Evolutionary conservation across 495 filamentous ascomycete genomes (phyloP), one percentile per base, ranked within the genome.

Genomic region (Neurospora terricola): DNA sequence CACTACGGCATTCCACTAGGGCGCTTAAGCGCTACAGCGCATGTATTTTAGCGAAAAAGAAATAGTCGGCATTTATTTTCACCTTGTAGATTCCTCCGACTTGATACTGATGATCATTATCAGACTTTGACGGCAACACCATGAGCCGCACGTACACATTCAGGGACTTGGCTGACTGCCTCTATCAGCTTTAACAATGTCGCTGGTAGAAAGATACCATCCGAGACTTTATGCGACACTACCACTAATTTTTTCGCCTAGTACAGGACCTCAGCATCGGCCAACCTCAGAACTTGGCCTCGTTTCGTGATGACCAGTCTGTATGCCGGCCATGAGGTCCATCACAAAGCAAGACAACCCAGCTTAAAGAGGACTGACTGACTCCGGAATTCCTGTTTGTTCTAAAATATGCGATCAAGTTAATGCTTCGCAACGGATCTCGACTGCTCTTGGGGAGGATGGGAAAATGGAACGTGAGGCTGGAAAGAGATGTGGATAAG

Each of bases 331-430:
- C 48, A 27, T 59, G 5, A 14, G 11, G 10, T 12, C 10, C 48
- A 27, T 27, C 21, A 7, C 48, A 30, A 27, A 27, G 21, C 45
- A 12, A 23, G 45, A 6, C n/a, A 23, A 12, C 2, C 4, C 10
- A 23, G n/a, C 21, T 10, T 4, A 2, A 11, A 23, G 10, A 12
- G 18, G 3, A n/a, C 0, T 4, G 3, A n/a, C 0, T 4, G 42
- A 8, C 42, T 9, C 7, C 42, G 8, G 8, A n/a, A n/a, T n/a
- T n/a, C 2, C 18, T n/a, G 7, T n/a, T 9, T 43, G 0, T 43
- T 43, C 7, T 10, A 43, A 43, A 8, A 9, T 0, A n/a, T 8
- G 42, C 42, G 18, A 43, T 43, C 18, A 10, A 0, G 42, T 43
- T n/a, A 1, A 43, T 43, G 1, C 0, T 43, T 0, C 8, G 18